Base-by-base conservation (phyloP, 176 grass and related monocot species). In the Triticum monococcum region DNA sequence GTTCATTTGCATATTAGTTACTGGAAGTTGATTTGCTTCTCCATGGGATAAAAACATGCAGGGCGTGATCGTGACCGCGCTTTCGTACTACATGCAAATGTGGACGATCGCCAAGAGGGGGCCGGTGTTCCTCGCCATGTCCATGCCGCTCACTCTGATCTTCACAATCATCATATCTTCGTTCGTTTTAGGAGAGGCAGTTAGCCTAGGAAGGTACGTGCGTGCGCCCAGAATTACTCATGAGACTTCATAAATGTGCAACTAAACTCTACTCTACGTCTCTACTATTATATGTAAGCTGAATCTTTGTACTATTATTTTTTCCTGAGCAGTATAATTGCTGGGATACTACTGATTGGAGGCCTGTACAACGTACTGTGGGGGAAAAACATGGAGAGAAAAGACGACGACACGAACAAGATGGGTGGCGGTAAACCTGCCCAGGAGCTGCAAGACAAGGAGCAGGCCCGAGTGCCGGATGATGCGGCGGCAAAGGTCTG, bases 41-140 rank as follows among this genome's bases (percentile, higher is more conserved):
- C 3, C 23, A 68, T 48, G 60, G 12, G 46, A 57, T 40, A 41
- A 60, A 20, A 22, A 43, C 9, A 67, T 87, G 16, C 76, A 96
- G 94, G 94, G 94, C 3, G 82, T 91, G 56, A 23, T 93, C 12
- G 91, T 93, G 2, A 93, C 86, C 0, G 94, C 86, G 9, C 68
- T 93, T 2, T 89, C 94, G 1, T 96, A 92, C 84, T 96, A 93
- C 85, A 86, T 96, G 84, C 94, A 96, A 75, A 93, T 91, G 83
- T 96, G 94, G 94, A 85, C 88, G 23, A 88, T 96, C 13, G 57
- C 86, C 4, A 93, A 93, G 89, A 91, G 83, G 33, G 94, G 91
- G 0, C 91, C 91, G 2, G 91, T 96, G 77, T 96, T 96, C 79
- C 84, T 86, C 8, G 91, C 87, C 72, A 93, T 93, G 89, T 93